Evolutionary conservation across 164 flowering plant species (phyloP).

Genomic region (Paratinospora sagittata): DNA sequence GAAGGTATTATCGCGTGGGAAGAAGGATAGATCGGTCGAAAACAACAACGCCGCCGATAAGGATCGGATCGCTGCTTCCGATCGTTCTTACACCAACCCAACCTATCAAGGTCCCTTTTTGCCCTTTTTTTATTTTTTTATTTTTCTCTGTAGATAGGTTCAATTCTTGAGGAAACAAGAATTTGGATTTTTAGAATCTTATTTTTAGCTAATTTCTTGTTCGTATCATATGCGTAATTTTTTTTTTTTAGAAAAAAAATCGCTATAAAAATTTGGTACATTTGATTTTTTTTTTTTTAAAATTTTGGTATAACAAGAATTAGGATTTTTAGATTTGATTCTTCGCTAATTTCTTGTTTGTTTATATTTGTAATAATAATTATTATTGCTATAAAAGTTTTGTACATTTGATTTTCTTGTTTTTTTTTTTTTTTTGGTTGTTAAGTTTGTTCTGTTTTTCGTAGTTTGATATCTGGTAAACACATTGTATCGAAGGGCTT

Average conservation of each 20-base stretch:
- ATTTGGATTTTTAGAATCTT: too few species aligned
- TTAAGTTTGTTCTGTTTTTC: too few species aligned
- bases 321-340: too few species aligned
- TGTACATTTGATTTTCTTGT: neutral
- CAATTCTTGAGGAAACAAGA: too few species aligned
- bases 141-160: neutral
- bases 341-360: neutral
- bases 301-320: too few species aligned
- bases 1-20: conserved; percentile 32
- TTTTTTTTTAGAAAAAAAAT: too few species aligned
- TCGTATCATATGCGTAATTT: too few species aligned
- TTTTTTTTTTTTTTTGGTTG: neutral
- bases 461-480: neutral
- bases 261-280: too few species aligned
- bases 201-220: too few species aligned
- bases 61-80: conserved; percentile 13
- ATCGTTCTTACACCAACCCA: conserved; percentile 47
- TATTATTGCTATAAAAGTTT: too few species aligned
- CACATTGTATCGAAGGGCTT: conserved; percentile 1
- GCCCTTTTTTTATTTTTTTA: neutral
- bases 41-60: neutral
- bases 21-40: conserved; percentile 32
- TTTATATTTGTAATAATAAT: too few species aligned
- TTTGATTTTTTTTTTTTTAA: too few species aligned
- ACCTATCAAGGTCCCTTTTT: conserved; percentile 37